phyloP scores from a whole-genome alignment of 306 rosid species.

The Casuarina cunninghamiana region DNA sequence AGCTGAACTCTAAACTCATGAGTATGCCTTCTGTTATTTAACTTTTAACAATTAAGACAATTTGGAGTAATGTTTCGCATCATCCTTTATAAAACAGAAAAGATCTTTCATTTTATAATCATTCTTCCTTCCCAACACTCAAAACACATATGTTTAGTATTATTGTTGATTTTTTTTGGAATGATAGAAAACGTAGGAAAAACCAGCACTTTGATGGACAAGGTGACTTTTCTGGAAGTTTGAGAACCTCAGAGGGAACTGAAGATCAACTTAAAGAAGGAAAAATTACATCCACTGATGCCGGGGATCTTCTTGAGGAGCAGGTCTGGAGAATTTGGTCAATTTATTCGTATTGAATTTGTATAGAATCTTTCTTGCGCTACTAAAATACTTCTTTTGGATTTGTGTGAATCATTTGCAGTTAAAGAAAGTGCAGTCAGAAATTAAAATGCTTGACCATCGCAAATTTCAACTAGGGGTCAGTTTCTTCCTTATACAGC shows the following conservation, averaged over 20 bases:
- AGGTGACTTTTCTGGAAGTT: slow-evolving; percentile 67
- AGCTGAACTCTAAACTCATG: not conserved
- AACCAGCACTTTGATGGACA: slow-evolving; percentile 49
- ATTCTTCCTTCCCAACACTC: slow-evolving; percentile 15
- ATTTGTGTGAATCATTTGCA: slow-evolving; percentile 47
- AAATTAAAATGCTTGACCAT: slow-evolving; percentile 52
- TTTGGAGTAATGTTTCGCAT: not conserved
- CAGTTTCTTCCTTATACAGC: slow-evolving; percentile 35
- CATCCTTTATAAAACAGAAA: not conserved
- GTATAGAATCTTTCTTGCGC: slow-evolving; percentile 16
- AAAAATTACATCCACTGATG: slow-evolving; percentile 43
- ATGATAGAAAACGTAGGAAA: slow-evolving; percentile 66
- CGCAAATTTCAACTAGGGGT: slow-evolving; percentile 67
- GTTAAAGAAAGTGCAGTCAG: slow-evolving; percentile 66
- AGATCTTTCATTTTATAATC: slow-evolving; percentile 4
- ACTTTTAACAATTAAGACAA: not conserved
- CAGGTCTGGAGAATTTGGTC: slow-evolving; percentile 50
- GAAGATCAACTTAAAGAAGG: slow-evolving; percentile 57
- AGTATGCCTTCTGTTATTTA: not conserved
- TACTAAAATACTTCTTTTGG: slow-evolving; percentile 19
- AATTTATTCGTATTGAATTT: slow-evolving; percentile 12
- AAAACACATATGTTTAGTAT: slow-evolving; percentile 14
- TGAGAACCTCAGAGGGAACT: slow-evolving; percentile 53
- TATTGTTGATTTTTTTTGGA: slow-evolving; percentile 23
- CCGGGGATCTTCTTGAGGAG: slow-evolving; percentile 60